Percentiles rank a stretch among this genome's conserved stretches.
These are phyloP conservation scores for Fusarium metavorans DNA, from an alignment of 2,329 filamentous ascomycete species.

Conservation along the genomic window DNA sequence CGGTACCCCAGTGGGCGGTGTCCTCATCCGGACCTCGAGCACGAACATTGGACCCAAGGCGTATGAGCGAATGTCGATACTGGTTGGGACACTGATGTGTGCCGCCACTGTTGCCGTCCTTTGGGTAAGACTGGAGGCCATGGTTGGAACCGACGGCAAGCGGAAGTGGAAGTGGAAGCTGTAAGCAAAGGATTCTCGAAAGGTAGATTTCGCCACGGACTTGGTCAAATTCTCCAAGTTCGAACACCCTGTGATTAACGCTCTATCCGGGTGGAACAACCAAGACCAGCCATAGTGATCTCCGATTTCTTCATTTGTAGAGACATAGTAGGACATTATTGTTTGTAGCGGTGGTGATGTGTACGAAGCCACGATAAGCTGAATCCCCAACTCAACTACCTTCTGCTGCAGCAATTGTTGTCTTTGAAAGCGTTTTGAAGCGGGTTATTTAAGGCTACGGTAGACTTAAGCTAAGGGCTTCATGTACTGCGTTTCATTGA, in stretches of 20 bases:
- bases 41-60: background rate
- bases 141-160: slow-evolving; percentile 6
- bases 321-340: no score
- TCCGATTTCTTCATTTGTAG: background rate
- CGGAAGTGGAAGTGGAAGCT: slow-evolving; percentile 8
- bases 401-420: background rate
- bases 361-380: background rate
- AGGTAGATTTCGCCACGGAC: background rate
- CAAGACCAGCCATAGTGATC: background rate
- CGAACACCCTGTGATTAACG: background rate
- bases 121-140: slow-evolving; percentile 10
- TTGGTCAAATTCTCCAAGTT: background rate
- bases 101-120: background rate
- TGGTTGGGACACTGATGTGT: background rate
- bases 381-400: background rate
- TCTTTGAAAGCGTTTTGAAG: no score
- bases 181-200: background rate
- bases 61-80: background rate
- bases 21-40: background rate
- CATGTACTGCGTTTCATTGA: no score
- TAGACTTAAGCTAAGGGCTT: no score
- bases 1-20: background rate
- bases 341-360: background rate
- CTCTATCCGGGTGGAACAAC: background rate
- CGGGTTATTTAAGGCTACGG: no score